Percentiles rank a stretch among this genome's conserved stretches.
phyloP scores from a whole-genome alignment of 2,329 filamentous ascomycete species.

The Diplodia intermedia region DNA sequence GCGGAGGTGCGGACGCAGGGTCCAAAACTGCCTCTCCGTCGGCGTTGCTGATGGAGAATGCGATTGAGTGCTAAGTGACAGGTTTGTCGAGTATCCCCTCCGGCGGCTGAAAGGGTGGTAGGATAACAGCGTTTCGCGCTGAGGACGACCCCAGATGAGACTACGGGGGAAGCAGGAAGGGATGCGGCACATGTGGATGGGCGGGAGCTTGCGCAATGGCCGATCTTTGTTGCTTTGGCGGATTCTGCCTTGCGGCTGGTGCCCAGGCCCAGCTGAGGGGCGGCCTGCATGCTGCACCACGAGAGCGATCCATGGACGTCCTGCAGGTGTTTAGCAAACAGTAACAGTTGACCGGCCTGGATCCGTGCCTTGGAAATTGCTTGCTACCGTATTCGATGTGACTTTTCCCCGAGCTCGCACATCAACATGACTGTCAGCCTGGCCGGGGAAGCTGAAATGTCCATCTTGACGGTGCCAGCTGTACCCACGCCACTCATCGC shows the following conservation, averaged over 20 bases:
- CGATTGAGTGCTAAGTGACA: not conserved
- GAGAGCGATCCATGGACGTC: not conserved
- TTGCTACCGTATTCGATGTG: not conserved
- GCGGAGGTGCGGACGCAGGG: conserved; percentile 14
- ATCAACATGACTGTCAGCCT: not conserved
- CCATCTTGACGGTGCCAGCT: not conserved
- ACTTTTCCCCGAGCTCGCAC: not conserved
- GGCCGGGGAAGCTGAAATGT: not conserved
- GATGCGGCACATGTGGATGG: conserved; percentile 5
- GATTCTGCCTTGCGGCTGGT: conserved; percentile 25
- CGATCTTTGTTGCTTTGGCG: conserved; percentile 12
- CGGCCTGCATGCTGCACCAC: conserved; percentile 8
- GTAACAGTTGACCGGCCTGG: not conserved
- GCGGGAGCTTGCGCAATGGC: conserved; percentile 1
- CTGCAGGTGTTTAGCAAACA: conserved; percentile 4
- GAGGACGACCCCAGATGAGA: not conserved
- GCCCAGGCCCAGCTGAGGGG: conserved; percentile 21
- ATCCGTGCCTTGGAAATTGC: not conserved
- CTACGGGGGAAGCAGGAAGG: conserved; percentile 2
- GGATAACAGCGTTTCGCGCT: conserved; percentile 10
- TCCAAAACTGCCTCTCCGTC: not conserved
- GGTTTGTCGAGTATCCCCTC: not conserved
- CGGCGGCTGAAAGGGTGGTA: not conserved
- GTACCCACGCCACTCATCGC: conserved; percentile 11
- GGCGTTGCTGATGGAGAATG: not conserved